phyloP scores from a whole-genome alignment of 148 eudicot genomes.

The Rhododendron molle region DNA sequence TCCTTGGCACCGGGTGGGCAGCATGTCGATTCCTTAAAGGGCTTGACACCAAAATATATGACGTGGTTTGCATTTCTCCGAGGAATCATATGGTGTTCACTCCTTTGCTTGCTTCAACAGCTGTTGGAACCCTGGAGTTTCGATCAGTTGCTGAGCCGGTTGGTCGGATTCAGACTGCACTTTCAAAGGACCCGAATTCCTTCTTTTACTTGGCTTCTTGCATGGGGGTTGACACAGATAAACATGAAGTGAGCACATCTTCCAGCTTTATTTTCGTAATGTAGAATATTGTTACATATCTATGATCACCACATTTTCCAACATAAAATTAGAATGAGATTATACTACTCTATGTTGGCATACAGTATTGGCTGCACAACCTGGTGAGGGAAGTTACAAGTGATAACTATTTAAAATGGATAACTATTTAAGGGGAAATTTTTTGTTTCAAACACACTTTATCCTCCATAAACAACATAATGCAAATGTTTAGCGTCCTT shows the following conservation, averaged over 20 bases:
- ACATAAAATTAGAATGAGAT: background rate
- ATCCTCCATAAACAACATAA: background rate
- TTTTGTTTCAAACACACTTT: background rate
- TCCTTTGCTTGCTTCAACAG: slow-evolving; percentile 91
- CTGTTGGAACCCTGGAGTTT: slow-evolving; percentile 89
- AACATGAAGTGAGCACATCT: slow-evolving; percentile 61
- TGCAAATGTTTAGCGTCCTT: background rate
- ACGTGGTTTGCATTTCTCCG: slow-evolving; percentile 83
- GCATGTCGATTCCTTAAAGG: slow-evolving; percentile 86
- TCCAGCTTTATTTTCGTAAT: background rate
- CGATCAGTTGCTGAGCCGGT: slow-evolving; percentile 88
- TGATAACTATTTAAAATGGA: background rate
- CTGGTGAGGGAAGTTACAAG: background rate
- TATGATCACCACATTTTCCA: background rate
- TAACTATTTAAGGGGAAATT: background rate
- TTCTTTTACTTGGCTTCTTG: slow-evolving; percentile 79
- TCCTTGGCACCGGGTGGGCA: slow-evolving; percentile 90
- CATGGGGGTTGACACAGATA: slow-evolving; percentile 50
- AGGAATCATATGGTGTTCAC: slow-evolving; percentile 97
- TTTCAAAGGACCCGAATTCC: slow-evolving; percentile 71
- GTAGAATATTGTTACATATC: background rate
- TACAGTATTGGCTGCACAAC: background rate
- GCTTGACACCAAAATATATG: slow-evolving; percentile 62
- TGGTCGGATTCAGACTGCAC: slow-evolving; percentile 62
- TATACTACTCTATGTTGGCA: background rate